A percentile compares a stretch with the other conserved stretches of the same genome.
These are phyloP conservation scores for Solanum hybrid DNA, from an alignment of 305 asterid species.

Conservation along the genomic window DNA sequence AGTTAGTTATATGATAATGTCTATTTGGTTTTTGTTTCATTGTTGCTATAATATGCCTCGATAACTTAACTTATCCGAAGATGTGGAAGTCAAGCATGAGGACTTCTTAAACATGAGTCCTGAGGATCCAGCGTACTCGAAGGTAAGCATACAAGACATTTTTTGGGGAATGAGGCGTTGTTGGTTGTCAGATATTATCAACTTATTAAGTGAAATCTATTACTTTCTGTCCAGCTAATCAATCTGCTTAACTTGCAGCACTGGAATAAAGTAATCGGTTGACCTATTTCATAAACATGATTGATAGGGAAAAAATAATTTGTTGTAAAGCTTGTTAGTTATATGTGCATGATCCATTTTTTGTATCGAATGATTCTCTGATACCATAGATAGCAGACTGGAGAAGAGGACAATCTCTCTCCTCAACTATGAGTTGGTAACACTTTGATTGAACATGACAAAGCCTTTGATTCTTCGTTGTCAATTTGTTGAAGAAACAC, in stretches of 20 bases:
- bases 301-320: background rate
- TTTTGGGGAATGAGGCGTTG: background rate
- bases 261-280: background rate
- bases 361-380: background rate
- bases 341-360: background rate
- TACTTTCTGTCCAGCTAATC: background rate
- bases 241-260: background rate
- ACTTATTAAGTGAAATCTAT: background rate
- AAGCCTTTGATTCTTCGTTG: background rate
- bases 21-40: background rate
- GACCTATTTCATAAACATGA: background rate
- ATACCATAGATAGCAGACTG: background rate
- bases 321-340: background rate
- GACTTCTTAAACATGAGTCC: constrained; percentile 75
- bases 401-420: background rate
- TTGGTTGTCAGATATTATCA: background rate
- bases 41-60: background rate
- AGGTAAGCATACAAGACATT: constrained; percentile 29
- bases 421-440: background rate
- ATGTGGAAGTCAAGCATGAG: constrained; percentile 56
- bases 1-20: background rate
- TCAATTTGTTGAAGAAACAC: background rate
- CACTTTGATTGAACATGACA: background rate
- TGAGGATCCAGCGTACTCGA: constrained; percentile 48
- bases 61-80: constrained; percentile 54